phyloP scores from a whole-genome alignment of 2,329 filamentous ascomycete genomes.

The Ascochyta rabiei region DNA sequence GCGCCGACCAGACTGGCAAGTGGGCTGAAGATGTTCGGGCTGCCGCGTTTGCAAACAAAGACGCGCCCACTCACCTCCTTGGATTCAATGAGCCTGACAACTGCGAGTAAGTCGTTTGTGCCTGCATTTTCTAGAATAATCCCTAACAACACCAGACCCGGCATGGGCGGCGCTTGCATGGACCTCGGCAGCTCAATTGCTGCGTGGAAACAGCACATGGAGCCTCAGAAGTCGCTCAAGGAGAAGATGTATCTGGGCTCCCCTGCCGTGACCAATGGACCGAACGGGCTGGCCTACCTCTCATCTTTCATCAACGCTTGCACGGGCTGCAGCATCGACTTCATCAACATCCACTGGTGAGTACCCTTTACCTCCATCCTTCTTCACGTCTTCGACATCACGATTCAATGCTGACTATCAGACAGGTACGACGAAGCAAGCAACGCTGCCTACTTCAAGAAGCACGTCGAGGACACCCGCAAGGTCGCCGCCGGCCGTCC shows the following conservation, averaged over 20 bases:
- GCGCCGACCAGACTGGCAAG: slow-evolving; percentile 15
- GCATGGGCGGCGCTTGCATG: slow-evolving; percentile 35
- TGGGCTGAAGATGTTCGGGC: slow-evolving; percentile 29
- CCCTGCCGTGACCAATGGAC: slow-evolving; percentile 40
- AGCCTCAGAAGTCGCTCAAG: slow-evolving; percentile 23
- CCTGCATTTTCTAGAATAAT: too few species aligned
- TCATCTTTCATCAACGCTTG: slow-evolving; percentile 36
- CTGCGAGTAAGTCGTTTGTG: slow-evolving; percentile 23
- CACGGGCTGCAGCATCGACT: slow-evolving; percentile 42
- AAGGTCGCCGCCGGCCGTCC: slow-evolving; percentile 59
- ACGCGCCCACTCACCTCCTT: slow-evolving; percentile 29
- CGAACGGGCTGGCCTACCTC: slow-evolving; percentile 33
- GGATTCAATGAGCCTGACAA: slow-evolving; percentile 47
- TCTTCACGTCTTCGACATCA: not conserved
- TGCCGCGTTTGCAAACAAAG: not conserved
- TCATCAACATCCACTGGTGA: slow-evolving; percentile 43
- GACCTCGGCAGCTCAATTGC: slow-evolving; percentile 16
- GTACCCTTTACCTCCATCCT: not conserved
- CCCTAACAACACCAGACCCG: not conserved
- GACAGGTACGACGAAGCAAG: slow-evolving; percentile 29
- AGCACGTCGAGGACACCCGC: slow-evolving; percentile 39
- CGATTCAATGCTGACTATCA: not conserved
- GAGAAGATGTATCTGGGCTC: slow-evolving; percentile 36
- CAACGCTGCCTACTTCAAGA: slow-evolving; percentile 39
- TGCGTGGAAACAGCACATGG: slow-evolving; percentile 26